These are phyloP conservation scores for Trametes hirsuta DNA, from an alignment of 1,284 basidiomycete species.

Conservation along the genomic window DNA sequence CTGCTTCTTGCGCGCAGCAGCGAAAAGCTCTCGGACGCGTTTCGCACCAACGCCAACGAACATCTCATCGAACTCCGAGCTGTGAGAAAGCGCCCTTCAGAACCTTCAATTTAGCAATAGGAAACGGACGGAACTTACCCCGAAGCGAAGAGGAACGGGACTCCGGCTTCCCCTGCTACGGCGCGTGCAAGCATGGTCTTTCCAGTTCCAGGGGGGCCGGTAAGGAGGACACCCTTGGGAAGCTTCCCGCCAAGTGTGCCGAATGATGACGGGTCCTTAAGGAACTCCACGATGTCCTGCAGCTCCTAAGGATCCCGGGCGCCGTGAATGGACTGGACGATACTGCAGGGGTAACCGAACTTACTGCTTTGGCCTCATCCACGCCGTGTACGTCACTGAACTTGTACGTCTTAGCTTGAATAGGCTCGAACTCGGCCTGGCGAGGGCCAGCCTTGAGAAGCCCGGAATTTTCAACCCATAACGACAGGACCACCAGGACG, in stretches of 20 bases:
- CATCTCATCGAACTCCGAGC: conserved; percentile 98
- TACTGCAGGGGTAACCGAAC: conserved; percentile 17
- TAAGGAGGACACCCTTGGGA: conserved; percentile 90
- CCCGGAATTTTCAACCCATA: conserved; percentile 91
- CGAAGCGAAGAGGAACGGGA: conserved; percentile 89
- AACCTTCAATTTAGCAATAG: not conserved
- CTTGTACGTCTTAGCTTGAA: conserved; percentile 79
- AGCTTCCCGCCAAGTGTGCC: conserved; percentile 88
- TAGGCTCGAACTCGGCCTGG: conserved; percentile 76
- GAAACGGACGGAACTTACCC: conserved; percentile 50
- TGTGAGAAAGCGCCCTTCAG: conserved; percentile 13
- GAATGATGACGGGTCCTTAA: conserved; percentile 89
- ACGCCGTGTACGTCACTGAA: conserved; percentile 95
- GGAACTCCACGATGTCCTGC: conserved; percentile 90
- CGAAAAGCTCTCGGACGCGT: conserved; percentile 94
- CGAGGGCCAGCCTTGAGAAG: conserved; percentile 86
- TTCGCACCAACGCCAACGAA: conserved; percentile 97
- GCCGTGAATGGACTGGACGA: not conserved
- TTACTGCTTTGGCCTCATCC: conserved; percentile 88
- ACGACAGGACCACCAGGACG: conserved; percentile 81
- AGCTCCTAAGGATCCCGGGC: conserved; percentile 63
- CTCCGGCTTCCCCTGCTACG: conserved; percentile 96
- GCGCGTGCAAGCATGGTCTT: conserved; percentile 97
- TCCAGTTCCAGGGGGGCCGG: conserved; percentile 91
- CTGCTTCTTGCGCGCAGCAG: conserved; percentile 91